Percentiles rank a stretch among this genome's conserved stretches.
These are phyloP conservation scores for Xylaria grammica DNA, from an alignment of 495 filamentous ascomycete genomes.

Conservation along the genomic window DNA sequence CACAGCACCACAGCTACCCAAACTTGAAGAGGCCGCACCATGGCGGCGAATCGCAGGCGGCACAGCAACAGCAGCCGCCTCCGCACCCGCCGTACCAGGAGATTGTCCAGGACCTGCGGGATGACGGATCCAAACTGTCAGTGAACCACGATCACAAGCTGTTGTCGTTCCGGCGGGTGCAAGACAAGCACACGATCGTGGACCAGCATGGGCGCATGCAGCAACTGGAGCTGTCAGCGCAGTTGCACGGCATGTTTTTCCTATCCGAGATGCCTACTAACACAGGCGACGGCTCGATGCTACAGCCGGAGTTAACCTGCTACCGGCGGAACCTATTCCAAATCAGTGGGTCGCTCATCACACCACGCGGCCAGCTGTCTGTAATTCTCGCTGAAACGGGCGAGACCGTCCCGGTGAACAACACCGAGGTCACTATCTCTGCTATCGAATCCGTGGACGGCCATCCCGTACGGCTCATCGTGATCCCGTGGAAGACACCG, in stretches of 20 bases:
- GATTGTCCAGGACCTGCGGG: conserved; percentile 59
- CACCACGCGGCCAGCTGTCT: conserved; percentile 72
- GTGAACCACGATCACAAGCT: conserved; percentile 63
- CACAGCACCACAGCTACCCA: conserved; percentile 59
- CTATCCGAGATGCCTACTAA: conserved; percentile 83
- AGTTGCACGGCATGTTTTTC: conserved; percentile 96
- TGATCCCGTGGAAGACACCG: conserved; percentile 94
- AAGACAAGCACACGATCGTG: conserved; percentile 61
- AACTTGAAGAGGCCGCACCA: conserved; percentile 58
- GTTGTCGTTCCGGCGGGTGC: conserved; percentile 57
- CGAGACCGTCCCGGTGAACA: conserved; percentile 79
- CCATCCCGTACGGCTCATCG: conserved; percentile 87
- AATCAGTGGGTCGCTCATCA: conserved; percentile 83
- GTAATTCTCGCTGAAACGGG: conserved; percentile 78
- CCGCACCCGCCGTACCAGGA: conserved; percentile 54
- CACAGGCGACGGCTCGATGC: conserved; percentile 64
- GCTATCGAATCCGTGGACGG: conserved; percentile 91
- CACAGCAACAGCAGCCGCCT: conserved; percentile 27
- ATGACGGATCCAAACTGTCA: conserved; percentile 56
- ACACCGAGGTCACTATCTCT: conserved; percentile 82
- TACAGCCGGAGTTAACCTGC: conserved; percentile 85
- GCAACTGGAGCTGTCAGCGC: conserved; percentile 71
- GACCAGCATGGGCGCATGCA: conserved; percentile 60
- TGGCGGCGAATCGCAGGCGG: conserved; percentile 42
- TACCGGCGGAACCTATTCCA: conserved; percentile 94